Evolutionary conservation across 208 protist genomes (phyloP).

Genomic region (Naegleria fowleri): DNA sequence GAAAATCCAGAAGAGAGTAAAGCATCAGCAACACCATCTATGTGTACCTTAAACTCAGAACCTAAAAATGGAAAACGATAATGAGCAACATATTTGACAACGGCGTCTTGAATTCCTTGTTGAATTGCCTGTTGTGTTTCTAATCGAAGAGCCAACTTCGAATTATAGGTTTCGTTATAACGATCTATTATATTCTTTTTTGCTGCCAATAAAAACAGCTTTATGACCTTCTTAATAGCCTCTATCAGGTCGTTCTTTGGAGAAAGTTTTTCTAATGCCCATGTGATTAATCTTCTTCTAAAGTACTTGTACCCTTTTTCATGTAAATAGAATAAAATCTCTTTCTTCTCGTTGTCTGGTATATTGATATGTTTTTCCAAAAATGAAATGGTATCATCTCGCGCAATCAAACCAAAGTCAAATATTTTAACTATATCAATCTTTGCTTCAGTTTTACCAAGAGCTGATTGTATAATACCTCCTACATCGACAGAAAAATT

Average conservation of each 20-base stretch:
- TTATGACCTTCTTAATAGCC: neutral
- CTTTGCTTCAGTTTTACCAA: neutral
- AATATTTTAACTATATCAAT: neutral
- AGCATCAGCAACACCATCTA: neutral
- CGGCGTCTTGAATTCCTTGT: neutral
- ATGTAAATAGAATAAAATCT: neutral
- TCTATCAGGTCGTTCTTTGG: neutral
- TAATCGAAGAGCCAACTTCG: neutral
- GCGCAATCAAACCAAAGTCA: neutral
- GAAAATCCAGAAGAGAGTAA: neutral
- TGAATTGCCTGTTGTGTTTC: neutral
- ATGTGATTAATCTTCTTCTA: neutral
- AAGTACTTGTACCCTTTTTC: neutral
- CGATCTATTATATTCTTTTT: neutral
- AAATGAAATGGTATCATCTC: neutral
- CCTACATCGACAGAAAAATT: neutral
- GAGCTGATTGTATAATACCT: neutral
- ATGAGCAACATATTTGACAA: neutral
- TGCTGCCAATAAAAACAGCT: neutral
- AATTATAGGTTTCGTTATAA: neutral
- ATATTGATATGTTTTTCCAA: neutral
- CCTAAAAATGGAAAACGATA: neutral
- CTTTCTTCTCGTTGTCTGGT: neutral
- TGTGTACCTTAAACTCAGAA: neutral
- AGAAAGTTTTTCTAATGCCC: neutral